Percentiles rank a stretch among this genome's conserved stretches.
Conservation (phyloP, 2,329 filamentous ascomycete genomes). For the Alternaria dauci region DNA sequence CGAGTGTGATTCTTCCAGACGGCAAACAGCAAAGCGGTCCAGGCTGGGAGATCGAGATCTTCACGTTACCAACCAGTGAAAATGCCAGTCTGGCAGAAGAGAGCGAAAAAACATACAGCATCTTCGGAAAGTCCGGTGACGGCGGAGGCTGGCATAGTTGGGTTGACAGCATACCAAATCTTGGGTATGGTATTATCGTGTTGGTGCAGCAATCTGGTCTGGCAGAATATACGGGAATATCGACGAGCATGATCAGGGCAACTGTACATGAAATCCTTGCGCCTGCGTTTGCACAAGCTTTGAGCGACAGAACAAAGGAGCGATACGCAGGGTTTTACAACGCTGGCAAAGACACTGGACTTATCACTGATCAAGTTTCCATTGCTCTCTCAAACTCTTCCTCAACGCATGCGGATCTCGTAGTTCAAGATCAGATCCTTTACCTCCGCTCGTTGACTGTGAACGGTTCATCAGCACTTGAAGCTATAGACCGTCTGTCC, state of each 20-base stretch:
- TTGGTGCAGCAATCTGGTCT: slow-evolving; percentile 30
- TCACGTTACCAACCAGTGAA: slow-evolving; percentile 20
- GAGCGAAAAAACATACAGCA: slow-evolving; percentile 31
- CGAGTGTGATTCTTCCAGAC: slow-evolving; percentile 32
- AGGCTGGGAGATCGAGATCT: slow-evolving; percentile 42
- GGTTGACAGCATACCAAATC: slow-evolving; percentile 42
- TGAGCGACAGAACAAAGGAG: slow-evolving; percentile 18
- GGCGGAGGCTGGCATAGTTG: slow-evolving; percentile 44
- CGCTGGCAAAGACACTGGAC: slow-evolving; percentile 28
- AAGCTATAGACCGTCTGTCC: slow-evolving; percentile 37
- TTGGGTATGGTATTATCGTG: slow-evolving; percentile 42
- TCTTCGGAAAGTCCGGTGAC: slow-evolving; percentile 45
- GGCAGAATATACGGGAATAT: slow-evolving; percentile 25
- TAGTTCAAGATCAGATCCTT: slow-evolving; percentile 36
- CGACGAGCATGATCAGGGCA: slow-evolving; percentile 25
- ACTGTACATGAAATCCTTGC: slow-evolving; percentile 35
- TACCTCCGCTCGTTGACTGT: slow-evolving; percentile 39
- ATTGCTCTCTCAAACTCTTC: slow-evolving; percentile 7
- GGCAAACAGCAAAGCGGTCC: slow-evolving; percentile 39
- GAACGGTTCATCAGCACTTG: slow-evolving; percentile 40
- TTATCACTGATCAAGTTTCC: slow-evolving; percentile 27
- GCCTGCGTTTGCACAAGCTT: slow-evolving; percentile 37
- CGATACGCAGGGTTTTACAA: slow-evolving; percentile 37
- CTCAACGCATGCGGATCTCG: slow-evolving; percentile 33
- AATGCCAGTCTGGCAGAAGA: slow-evolving; percentile 9